Evolutionary conservation across 2,329 filamentous ascomycete genomes (phyloP), one percentile per base, ranked within the genome.

Genomic region (Escovopsis sp.): DNA sequence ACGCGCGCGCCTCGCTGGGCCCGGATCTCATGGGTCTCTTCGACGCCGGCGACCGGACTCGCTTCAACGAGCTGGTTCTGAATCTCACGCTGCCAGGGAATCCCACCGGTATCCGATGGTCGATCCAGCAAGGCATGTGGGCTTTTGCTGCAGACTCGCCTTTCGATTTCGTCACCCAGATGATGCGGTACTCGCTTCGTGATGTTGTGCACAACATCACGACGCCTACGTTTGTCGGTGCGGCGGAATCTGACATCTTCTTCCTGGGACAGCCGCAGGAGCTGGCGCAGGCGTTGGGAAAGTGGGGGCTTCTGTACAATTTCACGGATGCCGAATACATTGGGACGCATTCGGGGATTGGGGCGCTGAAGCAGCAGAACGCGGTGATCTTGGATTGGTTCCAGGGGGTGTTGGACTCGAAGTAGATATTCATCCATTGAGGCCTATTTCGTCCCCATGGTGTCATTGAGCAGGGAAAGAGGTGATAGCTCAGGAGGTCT

Each of bases 121-220:
- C 46, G 15, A 41, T 55, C 6, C 43, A 50, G 30, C 52, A 56
- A 13, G 54, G 54, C 15, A 30, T 51, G 14, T 56, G 53, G 54
- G 40, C 49, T 1, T 57, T 54, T 43, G 52, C 54, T 36, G 48
- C 44, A 2, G 39, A 39, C 13, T 54, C 51, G 2, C 45, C 52
- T 4, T 51, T 45, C 25, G 48, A 53, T 2, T 54, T 47, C 36
- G 45, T 49, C 13, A 45, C 44, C 12, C 39, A 32, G 14, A 39
- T 29, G 24, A 30, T 34, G 27, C 15, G 44, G 12, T 42, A 24
- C 16, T 37, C 39, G 7, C 7, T 44, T 1, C 43, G 48, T 8
- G 44, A 50, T 5, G 40, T 45, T 1, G 47, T 51, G 0, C 40
- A 48, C n/a, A 43, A 49, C 12, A 51, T 57, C 11, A 47, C 43